Percentiles rank a stretch among this genome's conserved stretches.
phyloP scores from a whole-genome alignment of 192 early-diverging fungal species.

The Backusella liffmaniae region DNA sequence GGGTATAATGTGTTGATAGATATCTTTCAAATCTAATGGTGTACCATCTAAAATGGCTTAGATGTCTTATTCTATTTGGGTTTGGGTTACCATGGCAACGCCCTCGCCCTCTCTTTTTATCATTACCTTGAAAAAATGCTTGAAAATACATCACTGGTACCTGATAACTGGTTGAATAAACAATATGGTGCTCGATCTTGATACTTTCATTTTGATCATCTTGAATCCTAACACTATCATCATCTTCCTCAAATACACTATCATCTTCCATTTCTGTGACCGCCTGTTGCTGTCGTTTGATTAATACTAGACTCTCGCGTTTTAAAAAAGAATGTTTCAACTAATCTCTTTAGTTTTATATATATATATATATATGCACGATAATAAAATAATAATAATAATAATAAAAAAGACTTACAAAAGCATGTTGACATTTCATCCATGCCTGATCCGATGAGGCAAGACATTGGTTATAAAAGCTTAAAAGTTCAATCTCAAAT shows the following conservation, averaged over 20 bases:
- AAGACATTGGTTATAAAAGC: conserved; percentile 1
- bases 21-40: conserved; percentile 38
- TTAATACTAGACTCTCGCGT: neutral
- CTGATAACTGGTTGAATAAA: conserved; percentile 57
- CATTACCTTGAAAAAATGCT: conserved; percentile 44
- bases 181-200: conserved; percentile 53
- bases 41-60: conserved; percentile 28
- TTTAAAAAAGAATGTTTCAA: conserved; percentile 7
- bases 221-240: neutral
- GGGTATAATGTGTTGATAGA: conserved; percentile 42
- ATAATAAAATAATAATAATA: neutral
- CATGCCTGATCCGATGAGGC: neutral
- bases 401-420: neutral
- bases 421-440: neutral
- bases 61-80: too few relatives aligned
- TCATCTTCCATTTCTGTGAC: neutral
- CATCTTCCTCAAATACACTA: conserved; percentile 8
- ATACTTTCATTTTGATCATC: neutral
- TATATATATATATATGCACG: neutral
- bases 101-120: neutral
- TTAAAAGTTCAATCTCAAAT: neutral
- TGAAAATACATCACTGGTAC: conserved; percentile 64
- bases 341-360: neutral
- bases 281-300: neutral
- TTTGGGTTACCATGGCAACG: neutral